Evolutionary conservation across 345 rosid species (phyloP).

Genomic region (Diplotaxis tenuifolia): DNA sequence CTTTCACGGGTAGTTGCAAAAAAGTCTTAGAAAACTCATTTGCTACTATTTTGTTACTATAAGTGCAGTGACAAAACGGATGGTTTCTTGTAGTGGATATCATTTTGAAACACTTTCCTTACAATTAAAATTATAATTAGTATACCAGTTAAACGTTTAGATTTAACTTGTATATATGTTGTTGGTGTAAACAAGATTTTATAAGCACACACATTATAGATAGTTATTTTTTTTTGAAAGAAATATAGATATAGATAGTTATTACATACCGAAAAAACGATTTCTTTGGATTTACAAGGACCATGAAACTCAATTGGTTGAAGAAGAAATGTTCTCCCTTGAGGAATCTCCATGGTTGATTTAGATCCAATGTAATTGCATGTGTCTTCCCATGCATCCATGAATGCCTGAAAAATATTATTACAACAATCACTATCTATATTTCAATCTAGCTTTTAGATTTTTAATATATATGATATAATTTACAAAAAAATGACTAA

Average conservation of each 20-base stretch:
- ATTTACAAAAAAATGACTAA: not conserved
- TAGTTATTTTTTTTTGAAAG: too few species aligned
- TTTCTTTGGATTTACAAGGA: conserved; percentile 35
- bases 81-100: too few species aligned
- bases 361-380: conserved; percentile 26
- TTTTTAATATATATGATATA: not conserved
- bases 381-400: conserved; percentile 41
- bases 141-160: not conserved
- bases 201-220: not conserved
- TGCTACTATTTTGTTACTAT: too few species aligned
- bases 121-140: not conserved
- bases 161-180: not conserved
- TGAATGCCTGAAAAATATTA: conserved; percentile 37
- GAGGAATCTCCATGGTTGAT: conserved; percentile 36
- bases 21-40: too few species aligned
- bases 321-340: conserved; percentile 32
- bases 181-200: not conserved
- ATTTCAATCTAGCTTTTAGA: not conserved
- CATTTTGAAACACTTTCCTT: not conserved
- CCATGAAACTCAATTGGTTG: conserved; percentile 43
- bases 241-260: too few species aligned
- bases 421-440: not conserved
- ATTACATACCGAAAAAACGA: conserved; percentile 32
- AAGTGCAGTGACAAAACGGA: too few species aligned
- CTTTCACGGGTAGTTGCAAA: too few species aligned